Base-by-base conservation (phyloP, 2,329 filamentous ascomycete species). In the Fusarium domesticum region DNA sequence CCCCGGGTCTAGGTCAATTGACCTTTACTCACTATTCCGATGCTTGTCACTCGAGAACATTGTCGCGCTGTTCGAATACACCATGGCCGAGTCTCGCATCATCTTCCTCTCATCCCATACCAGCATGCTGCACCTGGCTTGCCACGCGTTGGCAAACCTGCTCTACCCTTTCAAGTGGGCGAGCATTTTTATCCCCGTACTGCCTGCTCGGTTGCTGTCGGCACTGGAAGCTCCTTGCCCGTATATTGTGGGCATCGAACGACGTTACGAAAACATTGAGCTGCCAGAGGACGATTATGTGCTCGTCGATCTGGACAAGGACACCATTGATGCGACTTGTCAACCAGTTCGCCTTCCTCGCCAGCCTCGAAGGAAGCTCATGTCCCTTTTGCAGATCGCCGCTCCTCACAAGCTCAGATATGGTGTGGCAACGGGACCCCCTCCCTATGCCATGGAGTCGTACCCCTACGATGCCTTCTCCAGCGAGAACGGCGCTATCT, bases 241-340 rank as follows among this genome's bases (percentile, higher is more conserved):
- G 1, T 98, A 97, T 60, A 96, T 98, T 54, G 89, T 97, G 34
- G 93, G 93, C 37, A 89, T 98, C 45, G 93, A 98, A 70, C 81
- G 91, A 54, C 83, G 91, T 45, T 97, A 97, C 63, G 89, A 95
- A 58, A 82, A 82, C 45, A 80, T 90, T 36, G 85, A 90, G 56
- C 78, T 97, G 33, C 93, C 93, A 0, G 89, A 96, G 6, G 93
- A 97, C 59, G 93, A 97, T 62, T 97, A 92, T 64, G 91, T 97
- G 15, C 75, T 97, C 14, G 90, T 97, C 28, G 93, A 98, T 66
- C 74, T 98, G 39, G 93, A 98, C 66, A 83, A 87, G 64, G 88
- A 98, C 66, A 84, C 84, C 14, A 91, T 98, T 48, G 89, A 96
- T 62, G 87, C 89, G 37, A 93, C 89, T 2, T 75, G 81, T 6